Base-by-base conservation (phyloP, 441 rosid species). In the Corymbia calophylla region DNA sequence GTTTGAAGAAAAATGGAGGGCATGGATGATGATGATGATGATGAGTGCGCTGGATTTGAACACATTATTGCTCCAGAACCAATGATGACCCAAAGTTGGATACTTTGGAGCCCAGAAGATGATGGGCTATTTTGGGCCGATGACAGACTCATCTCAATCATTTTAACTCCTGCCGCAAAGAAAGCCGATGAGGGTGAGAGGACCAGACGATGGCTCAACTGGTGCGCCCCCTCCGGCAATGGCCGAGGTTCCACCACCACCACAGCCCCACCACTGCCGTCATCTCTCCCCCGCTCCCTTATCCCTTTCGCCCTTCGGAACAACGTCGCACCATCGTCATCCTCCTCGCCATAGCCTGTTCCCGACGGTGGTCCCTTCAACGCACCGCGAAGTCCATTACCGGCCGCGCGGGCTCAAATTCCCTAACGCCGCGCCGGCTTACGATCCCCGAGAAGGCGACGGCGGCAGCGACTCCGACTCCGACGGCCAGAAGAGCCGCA, bases 211-310 rank as follows among this genome's bases (percentile, higher is more conserved):
- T 89, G 90, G 88, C 90, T 86, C 86, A 94, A 51, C 91, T 97
- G 81, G 92, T 95, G 56, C 96, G 97, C 89, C 96, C 98, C 6
- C 89, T 95, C 25, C 89, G 95, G 90, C 95, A 91, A 89, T 92
- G 94, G 73, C 96, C 97, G 53, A 91, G 87, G 49, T 73, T 91
- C 54, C 91, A 85, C 66, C 92, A 90, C 56, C 92, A 88, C 84
- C 87, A 68, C 90, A 88, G 90, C 68, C 84, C 66, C 54, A n/a
- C n/a, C 13, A 87, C 23, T 56, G 93, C 89, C 81, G 54, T 17
- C 90, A 91, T 87, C 54, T 92, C 84, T 86, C 90, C 54, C 68
- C 91, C 7, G 66, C 92, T 47, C 87, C 91, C 9, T 88, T 82
- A 53, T 88, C 49, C 89, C 91, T 86, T 88, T 92, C 88, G 88